Base-by-base conservation (phyloP, 306 rosid species). In the Heteromeles arbutifolia region DNA sequence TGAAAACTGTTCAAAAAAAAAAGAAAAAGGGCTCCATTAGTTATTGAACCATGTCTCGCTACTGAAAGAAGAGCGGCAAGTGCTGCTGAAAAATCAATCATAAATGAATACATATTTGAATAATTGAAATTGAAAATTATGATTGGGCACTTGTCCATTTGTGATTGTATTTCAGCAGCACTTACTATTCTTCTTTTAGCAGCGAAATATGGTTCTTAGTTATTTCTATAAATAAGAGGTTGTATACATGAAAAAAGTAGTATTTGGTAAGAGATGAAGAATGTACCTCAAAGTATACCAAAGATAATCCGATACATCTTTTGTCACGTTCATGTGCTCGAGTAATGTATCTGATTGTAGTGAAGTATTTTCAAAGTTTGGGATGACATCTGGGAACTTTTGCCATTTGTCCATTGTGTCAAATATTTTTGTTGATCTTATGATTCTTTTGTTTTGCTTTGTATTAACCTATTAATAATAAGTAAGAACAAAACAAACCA, bases 251-350 rank as follows among this genome's bases (percentile, higher is more conserved):
- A n/a, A 52, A 14, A 52, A 52, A 21, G 18, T 18, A 17, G 8
- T 24, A 43, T 15, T 14, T 25, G 14, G n/a, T 25, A 9, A 39
- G 6, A 66, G 12, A 45, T 39, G 4, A 65, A 74, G 4, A 72
- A 74, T 32, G 58, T 85, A 82, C 97, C 93, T 84, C 56, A 84
- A 41, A 70, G 86, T 85, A 70, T 89, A 84, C 97, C 97, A 91
- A 74, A 89, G 87, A 75, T 91, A 91, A 79, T 91, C 97, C 8
- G 92, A 86, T 79, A 68, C 69, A 65, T 91, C 97, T 83, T 91
- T 91, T 39, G 93, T 89, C 67, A 85, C 85, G 26, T 80, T 89
- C 90, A 74, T 91, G 25, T 91, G 93, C 78, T 91, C 91, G 61
- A 91, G 89, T 7, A 91, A 81, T 77, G 87, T 75, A 48, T 76